Evolutionary conservation across 202 grass and related monocot genomes (phyloP), one percentile per base, ranked within the genome.

Genomic region (Setaria viridis): DNA sequence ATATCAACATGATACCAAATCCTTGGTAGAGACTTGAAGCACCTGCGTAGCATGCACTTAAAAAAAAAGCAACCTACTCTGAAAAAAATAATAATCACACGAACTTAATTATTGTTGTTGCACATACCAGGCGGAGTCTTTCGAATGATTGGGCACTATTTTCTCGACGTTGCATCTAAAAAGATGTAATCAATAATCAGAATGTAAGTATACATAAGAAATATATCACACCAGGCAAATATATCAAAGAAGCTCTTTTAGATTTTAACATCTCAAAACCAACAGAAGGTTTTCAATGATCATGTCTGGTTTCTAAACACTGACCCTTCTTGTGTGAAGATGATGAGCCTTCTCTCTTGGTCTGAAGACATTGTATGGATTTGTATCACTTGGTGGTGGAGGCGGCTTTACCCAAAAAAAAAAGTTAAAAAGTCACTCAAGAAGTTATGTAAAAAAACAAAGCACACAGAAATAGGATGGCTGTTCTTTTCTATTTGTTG

Each of bases 311-410:
- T 59, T 77, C 42, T 72, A 88, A 60, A 64, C 25, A 89, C 93
- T 68, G 70, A 99, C 97, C 94, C 94, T 92, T 93, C 97, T 96
- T 67, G 97, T 90, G 88, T 99, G 97, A 88, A 95, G 87, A 53
- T 94, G 91, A 81, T 93, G 90, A 70, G 90, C 88, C 83, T 96
- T 99, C 88, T 99, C 97, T 83, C 97, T 96, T 72, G 97, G 94
- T 91, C 97, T 94, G 83, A 99, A 99, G 54, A 99, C 97, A 96
- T 99, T 99, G 75, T 96, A 99, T 56, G 97, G 97, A 83, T 94
- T 99, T 32, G 93, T 99, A 84, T 99, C 97, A 85, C 92, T 99
- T 59, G 91, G 87, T 5, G 97, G 97, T 10, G 97, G 97, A 83
- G 97, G 97, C 16, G 94, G 97, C 97, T 99, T 63, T 46, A 60